These are phyloP conservation scores for Starmerella stellata DNA, from an alignment of 805 yeast species.

Conservation along the genomic window DNA sequence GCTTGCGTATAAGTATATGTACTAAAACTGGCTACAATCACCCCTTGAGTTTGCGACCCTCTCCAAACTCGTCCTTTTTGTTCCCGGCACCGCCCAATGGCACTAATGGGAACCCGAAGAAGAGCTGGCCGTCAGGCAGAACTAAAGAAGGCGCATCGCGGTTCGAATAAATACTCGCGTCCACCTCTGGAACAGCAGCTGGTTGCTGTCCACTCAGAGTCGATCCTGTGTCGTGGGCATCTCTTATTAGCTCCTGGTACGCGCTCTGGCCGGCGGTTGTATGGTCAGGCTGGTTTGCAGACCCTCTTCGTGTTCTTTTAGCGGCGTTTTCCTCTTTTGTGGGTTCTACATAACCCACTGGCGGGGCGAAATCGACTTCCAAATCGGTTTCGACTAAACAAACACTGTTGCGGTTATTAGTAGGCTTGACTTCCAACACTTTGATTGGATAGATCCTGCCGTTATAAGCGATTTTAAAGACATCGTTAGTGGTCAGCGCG, in stretches of 20 bases:
- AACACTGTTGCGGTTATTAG: conserved; percentile 42
- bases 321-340: conserved; percentile 1
- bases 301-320: conserved; percentile 4
- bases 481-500: conserved; percentile 66
- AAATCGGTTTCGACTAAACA: conserved; percentile 95
- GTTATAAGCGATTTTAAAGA: conserved; percentile 71
- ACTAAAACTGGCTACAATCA: no score
- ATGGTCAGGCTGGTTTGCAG: neutral
- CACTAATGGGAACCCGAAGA: conserved; percentile 77
- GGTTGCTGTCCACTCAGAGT: conserved; percentile 15
- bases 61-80: neutral
- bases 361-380: conserved; percentile 96
- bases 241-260: conserved; percentile 5
- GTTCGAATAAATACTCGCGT: conserved; percentile 13
- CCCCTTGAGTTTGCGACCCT: neutral
- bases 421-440: conserved; percentile 77
- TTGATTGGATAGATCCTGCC: conserved; percentile 59
- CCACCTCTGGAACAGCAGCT: conserved; percentile 12
- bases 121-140: conserved; percentile 70
- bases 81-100: conserved; percentile 18
- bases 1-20: no score
- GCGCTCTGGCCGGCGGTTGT: conserved; percentile 2
- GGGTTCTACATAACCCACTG: conserved; percentile 95
- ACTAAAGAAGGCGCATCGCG: conserved; percentile 43
- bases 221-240: conserved; percentile 4